phyloP scores from a whole-genome alignment of 2,329 filamentous ascomycete genomes.

The Trichoderma hamatum region DNA sequence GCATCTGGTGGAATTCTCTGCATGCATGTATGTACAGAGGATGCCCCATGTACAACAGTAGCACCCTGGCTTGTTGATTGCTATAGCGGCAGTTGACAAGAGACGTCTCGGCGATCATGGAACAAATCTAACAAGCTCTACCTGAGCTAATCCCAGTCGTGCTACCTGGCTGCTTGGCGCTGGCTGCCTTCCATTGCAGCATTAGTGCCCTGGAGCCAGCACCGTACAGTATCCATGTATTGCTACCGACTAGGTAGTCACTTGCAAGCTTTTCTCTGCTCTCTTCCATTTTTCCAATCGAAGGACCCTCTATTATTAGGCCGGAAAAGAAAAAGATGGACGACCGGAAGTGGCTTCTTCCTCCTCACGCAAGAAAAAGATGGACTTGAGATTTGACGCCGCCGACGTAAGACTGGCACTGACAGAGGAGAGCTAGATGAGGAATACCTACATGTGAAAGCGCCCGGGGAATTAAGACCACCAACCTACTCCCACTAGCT shows the following conservation, averaged over 20 bases:
- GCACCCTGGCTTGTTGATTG: no score
- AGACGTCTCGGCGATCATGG: neutral
- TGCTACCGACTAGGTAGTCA: neutral
- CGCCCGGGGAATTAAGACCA: neutral
- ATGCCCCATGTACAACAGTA: neutral
- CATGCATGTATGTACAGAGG: neutral
- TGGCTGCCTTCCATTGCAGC: neutral
- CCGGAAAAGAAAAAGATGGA: neutral
- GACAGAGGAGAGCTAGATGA: constrained; percentile 4
- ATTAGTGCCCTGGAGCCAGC: neutral
- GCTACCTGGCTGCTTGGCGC: neutral
- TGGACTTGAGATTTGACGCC: constrained; percentile 14
- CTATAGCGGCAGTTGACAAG: neutral
- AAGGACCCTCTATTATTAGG: neutral
- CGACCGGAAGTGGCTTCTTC: neutral
- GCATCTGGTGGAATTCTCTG: no score
- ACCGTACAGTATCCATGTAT: no score
- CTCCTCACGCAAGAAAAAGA: neutral
- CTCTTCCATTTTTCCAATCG: neutral
- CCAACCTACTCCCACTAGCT: neutral
- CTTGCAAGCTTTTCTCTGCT: neutral
- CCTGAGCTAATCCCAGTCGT: neutral
- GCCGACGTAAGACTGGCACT: constrained; percentile 22
- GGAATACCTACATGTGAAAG: constrained; percentile 15
- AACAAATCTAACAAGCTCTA: neutral